Evolutionary conservation across 345 rosid genomes (phyloP).

Genomic region (Citrus inodora): DNA sequence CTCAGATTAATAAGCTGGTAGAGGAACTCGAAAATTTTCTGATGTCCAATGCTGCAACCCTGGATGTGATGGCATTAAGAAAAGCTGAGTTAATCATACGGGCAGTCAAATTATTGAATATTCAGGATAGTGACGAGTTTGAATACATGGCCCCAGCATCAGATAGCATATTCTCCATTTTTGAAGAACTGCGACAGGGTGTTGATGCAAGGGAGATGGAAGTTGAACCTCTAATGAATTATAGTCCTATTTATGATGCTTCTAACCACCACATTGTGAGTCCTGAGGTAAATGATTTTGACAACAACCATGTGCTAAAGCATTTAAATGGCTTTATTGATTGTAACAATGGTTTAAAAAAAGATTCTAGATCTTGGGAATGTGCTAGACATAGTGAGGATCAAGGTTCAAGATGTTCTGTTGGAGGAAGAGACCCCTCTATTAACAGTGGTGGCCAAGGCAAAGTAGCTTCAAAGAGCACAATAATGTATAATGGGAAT

Average conservation of each 20-base stretch:
- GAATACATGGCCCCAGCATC: conserved; percentile 29
- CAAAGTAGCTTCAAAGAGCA: conserved; percentile 4
- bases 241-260: conserved; percentile 1
- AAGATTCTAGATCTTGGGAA: conserved; percentile 6
- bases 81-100: conserved; percentile 31
- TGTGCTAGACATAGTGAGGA: background rate
- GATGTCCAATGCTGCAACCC: conserved; percentile 17
- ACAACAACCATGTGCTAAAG: background rate
- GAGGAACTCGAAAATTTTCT: conserved; percentile 36
- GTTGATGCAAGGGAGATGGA: conserved; percentile 24
- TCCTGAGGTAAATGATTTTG: conserved; percentile 10
- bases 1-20: conserved; percentile 39
- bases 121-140: conserved; percentile 33
- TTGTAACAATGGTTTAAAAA: background rate
- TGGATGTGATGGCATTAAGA: conserved; percentile 25
- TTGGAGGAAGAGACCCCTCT: conserved; percentile 7
- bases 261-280: background rate
- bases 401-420: conserved; percentile 17
- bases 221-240: background rate
- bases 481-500: conserved; percentile 11
- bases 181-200: conserved; percentile 25
- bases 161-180: conserved; percentile 29
- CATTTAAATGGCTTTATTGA: background rate
- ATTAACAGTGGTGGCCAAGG: background rate
- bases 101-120: conserved; percentile 27